A percentile compares a stretch with the other conserved stretches of the same genome.
Evolutionary conservation across 768 basidiomycete species (phyloP).

Genomic region (Naematelia aurantialba): DNA sequence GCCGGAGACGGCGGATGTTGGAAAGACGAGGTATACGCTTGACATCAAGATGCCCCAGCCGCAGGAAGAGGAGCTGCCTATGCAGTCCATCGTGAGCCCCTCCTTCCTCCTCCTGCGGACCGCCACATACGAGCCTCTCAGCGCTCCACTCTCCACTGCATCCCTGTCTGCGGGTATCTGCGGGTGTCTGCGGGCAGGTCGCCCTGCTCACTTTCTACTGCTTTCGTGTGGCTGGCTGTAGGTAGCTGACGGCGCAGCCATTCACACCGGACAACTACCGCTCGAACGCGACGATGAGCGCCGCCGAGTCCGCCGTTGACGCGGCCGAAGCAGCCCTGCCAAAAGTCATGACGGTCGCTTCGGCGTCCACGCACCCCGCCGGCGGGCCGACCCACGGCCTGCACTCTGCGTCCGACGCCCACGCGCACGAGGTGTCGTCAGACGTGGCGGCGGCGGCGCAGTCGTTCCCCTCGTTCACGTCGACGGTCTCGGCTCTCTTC

Average conservation of each 20-base stretch:
- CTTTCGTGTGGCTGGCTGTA: too few relatives aligned
- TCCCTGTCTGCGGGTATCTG: too few relatives aligned
- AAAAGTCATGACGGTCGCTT: slow-evolving; percentile 57
- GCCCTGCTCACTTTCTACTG: too few relatives aligned
- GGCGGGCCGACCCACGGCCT: slow-evolving; percentile 57
- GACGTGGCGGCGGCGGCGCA: slow-evolving; percentile 3
- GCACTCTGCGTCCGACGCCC: slow-evolving; percentile 37
- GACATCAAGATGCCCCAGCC: slow-evolving; percentile 35
- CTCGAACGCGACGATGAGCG: slow-evolving; percentile 46
- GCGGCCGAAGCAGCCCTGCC: slow-evolving; percentile 41
- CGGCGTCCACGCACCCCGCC: slow-evolving; percentile 55
- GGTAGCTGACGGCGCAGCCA: slow-evolving; percentile 53
- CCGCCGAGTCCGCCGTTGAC: slow-evolving; percentile 2
- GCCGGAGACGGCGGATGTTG: slow-evolving; percentile 29
- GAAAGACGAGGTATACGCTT: slow-evolving; percentile 15
- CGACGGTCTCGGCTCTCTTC: slow-evolving; percentile 20
- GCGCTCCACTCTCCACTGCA: background rate
- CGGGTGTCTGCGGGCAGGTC: too few relatives aligned
- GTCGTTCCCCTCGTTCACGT: slow-evolving; percentile 4
- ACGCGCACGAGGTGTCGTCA: slow-evolving; percentile 25
- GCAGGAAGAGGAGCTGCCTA: slow-evolving; percentile 22
- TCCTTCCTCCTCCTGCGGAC: background rate
- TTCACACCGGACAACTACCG: slow-evolving; percentile 62
- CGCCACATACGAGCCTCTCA: background rate
- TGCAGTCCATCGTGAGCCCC: slow-evolving; percentile 42